Conservation (phyloP, 2,329 filamentous ascomycete species). For the Penicillium corylophilum region DNA sequence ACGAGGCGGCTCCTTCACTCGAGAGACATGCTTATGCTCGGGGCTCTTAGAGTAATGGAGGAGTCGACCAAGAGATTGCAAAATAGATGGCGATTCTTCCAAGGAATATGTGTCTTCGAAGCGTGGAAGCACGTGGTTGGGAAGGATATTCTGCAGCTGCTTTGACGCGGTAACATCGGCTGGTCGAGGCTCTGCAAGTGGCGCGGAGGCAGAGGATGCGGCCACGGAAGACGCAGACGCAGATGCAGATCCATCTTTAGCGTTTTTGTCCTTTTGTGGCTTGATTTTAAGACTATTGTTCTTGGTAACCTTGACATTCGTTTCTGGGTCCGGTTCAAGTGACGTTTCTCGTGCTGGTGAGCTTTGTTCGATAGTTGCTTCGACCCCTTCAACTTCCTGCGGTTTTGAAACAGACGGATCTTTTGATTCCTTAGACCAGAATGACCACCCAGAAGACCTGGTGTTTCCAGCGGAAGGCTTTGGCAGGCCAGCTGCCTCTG, state of each 20-base stretch:
- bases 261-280: slow-evolving; percentile 21
- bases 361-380: slow-evolving; percentile 23
- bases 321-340: slow-evolving; percentile 19
- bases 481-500: slow-evolving; percentile 21
- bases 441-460: slow-evolving; percentile 42
- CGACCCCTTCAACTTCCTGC: slow-evolving; percentile 28
- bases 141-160: slow-evolving; percentile 36
- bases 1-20: slow-evolving; percentile 65
- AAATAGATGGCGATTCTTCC: slow-evolving; percentile 59
- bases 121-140: slow-evolving; percentile 50
- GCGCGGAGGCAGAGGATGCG: slow-evolving; percentile 14
- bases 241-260: slow-evolving; percentile 23
- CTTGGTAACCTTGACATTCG: slow-evolving; percentile 27
- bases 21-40: slow-evolving; percentile 68
- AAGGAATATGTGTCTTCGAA: slow-evolving; percentile 49
- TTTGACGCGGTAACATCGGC: slow-evolving; percentile 35
- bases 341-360: slow-evolving; percentile 16
- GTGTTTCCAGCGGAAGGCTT: slow-evolving; percentile 23
- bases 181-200: slow-evolving; percentile 25
- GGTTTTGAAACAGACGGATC: slow-evolving; percentile 22
- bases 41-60: slow-evolving; percentile 55
- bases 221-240: slow-evolving; percentile 17
- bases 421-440: slow-evolving; percentile 42
- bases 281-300: slow-evolving; percentile 34
- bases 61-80: slow-evolving; percentile 54